A percentile compares a stretch with the other conserved stretches of the same genome.
Conservation (phyloP, 1,284 basidiomycete genomes). For the Malassezia nana region DNA sequence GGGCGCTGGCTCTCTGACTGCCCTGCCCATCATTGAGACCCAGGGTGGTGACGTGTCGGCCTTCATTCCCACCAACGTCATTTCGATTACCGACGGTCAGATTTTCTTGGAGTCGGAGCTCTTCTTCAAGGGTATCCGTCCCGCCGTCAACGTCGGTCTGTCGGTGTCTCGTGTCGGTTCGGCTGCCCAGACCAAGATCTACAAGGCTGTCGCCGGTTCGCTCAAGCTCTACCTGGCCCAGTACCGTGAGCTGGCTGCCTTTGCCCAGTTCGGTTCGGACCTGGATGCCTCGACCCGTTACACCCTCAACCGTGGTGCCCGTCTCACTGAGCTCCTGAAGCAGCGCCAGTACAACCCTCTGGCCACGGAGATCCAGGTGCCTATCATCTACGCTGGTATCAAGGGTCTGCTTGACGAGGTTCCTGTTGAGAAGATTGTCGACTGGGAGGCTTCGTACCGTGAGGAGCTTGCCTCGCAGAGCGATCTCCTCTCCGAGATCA, state of each 20-base stretch:
- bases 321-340: constrained; percentile 96
- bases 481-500: constrained; percentile 56
- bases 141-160: constrained; percentile 99
- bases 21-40: constrained; percentile 97
- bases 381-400: constrained; percentile 97
- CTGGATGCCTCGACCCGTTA: constrained; percentile 85
- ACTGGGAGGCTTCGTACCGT: constrained; percentile 86
- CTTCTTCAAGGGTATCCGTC: constrained; percentile 99
- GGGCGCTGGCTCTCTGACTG: constrained; percentile 94
- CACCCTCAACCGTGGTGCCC: constrained; percentile 85
- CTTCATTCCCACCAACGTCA: constrained; percentile 53
- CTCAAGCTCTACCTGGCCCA: constrained; percentile 99
- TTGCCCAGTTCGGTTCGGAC: constrained; percentile 99
- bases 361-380: constrained; percentile 88
- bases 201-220: constrained; percentile 96
- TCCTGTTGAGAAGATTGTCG: constrained; percentile 84
- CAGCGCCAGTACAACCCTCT: constrained; percentile 75
- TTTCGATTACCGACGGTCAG: constrained; percentile 48
- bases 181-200: constrained; percentile 81
- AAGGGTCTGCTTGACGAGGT: constrained; percentile 66
- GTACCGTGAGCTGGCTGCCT: constrained; percentile 99
- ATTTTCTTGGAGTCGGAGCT: constrained; percentile 53
- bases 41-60: constrained; percentile 99
- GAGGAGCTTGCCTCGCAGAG: constrained; percentile 53
- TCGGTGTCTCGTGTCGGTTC: constrained; percentile 99